Percentiles rank a stretch among this genome's conserved stretches.
phyloP scores from a whole-genome alignment of 1,284 basidiomycete species.

The Trichosporon ovoides region DNA sequence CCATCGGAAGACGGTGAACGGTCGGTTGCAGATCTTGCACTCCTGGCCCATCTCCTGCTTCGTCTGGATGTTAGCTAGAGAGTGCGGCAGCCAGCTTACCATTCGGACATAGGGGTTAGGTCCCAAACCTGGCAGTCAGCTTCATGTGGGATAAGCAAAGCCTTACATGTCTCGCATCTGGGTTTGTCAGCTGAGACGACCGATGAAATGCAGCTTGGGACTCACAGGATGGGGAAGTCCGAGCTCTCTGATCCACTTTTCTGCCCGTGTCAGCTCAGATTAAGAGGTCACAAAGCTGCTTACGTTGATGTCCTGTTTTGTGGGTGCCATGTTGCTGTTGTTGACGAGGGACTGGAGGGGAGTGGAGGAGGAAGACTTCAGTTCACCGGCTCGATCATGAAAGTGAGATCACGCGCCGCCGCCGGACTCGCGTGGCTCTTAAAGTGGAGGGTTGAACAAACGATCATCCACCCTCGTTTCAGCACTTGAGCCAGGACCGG shows the following conservation, averaged over 20 bases:
- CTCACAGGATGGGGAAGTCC: constrained; percentile 48
- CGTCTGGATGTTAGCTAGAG: constrained; percentile 54
- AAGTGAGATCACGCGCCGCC: constrained; percentile 4
- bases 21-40: constrained; percentile 81
- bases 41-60: constrained; percentile 94
- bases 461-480: no score
- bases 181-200: constrained; percentile 4
- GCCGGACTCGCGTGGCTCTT: neutral
- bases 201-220: neutral
- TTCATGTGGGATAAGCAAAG: neutral
- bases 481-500: no score
- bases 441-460: neutral
- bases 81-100: constrained; percentile 54
- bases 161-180: constrained; percentile 76
- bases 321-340: constrained; percentile 24
- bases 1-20: constrained; percentile 98
- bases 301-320: constrained; percentile 50
- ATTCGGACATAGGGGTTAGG: constrained; percentile 83
- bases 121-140: constrained; percentile 61
- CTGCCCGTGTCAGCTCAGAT: constrained; percentile 20
- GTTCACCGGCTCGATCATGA: neutral
- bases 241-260: constrained; percentile 49
- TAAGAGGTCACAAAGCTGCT: constrained; percentile 8
- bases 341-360: neutral
- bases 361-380: neutral